Evolutionary conservation across 2,329 filamentous ascomycete genomes (phyloP), one percentile per base, ranked within the genome.

Genomic region (Graphilbum fragrans): DNA sequence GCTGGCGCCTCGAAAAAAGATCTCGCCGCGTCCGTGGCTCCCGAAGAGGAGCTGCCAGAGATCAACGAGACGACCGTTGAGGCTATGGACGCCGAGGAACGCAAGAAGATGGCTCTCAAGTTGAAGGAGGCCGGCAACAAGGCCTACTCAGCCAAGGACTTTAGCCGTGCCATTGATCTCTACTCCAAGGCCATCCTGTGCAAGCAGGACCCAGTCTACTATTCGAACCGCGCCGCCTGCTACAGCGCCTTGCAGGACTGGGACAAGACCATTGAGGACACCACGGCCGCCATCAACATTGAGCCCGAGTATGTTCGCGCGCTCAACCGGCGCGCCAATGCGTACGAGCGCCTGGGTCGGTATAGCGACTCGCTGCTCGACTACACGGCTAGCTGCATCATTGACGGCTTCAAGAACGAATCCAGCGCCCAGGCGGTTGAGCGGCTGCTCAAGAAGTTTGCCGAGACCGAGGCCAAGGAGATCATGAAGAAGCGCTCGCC

Each of bases 351-450:
- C 61, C 77, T 92, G 35, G 81, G 81, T 54, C 82, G 82, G 64
- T 94, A 82, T 69, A 92, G 87, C 61, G 90, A 96, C 59, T 90
- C 92, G 36, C 80, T 98, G 9, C 76, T 98, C 49, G 92, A 98
- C 66, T 96, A 94, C 67, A 98, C 92, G 9, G 92, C 92, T 44
- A 95, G 90, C 66, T 98, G 92, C 68, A 98, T 98, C 61, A 94
- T 98, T 59, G 92, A 98, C 60, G 84, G 84, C 48, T 98, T 98
- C 73, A 82, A 85, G 65, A 96, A 92, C 61, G 84, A 94, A 55
- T 70, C 74, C 47, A 93, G 85, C 56, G 87, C 90, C 20, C 79
- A 88, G 60, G 80, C 87, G 35, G 88, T 98, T 10, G 92, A 98
- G 69, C 73, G 90, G 47, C 67, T 98, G 48, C 72, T 98, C 48